Evolutionary conservation across 2,329 filamentous ascomycete species (phyloP).

Genomic region (Stagonosporopsis cucurbitacearum): DNA sequence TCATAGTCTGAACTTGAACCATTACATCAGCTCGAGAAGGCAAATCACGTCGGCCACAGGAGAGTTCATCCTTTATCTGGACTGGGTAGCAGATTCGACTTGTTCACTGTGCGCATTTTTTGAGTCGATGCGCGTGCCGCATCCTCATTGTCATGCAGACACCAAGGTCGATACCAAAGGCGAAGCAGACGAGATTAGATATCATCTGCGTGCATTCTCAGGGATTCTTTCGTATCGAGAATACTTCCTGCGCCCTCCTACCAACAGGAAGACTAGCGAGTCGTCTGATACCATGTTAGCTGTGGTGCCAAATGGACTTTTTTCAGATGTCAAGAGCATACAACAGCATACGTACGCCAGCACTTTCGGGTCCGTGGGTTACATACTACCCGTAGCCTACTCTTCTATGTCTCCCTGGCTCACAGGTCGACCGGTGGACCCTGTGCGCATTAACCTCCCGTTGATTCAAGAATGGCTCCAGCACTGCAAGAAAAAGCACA

Average conservation of each 20-base stretch:
- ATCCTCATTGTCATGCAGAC: too few species aligned
- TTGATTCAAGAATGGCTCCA: slow-evolving; percentile 1
- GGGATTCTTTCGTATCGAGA: not conserved
- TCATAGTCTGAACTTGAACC: not conserved
- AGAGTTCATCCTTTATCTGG: not conserved
- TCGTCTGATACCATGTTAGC: slow-evolving; percentile 1
- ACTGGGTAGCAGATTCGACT: not conserved
- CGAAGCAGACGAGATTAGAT: not conserved
- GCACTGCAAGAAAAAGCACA: slow-evolving; percentile 3
- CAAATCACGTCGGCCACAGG: not conserved
- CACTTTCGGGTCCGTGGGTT: not conserved
- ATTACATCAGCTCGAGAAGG: not conserved
- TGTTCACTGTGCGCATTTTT: not conserved
- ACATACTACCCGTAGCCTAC: slow-evolving; percentile 3
- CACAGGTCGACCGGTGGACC: not conserved
- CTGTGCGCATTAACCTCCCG: not conserved
- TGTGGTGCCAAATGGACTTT: not conserved
- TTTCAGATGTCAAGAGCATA: not conserved
- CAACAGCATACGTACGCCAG: not conserved
- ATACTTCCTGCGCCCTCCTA: not conserved
- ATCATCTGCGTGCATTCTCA: not conserved
- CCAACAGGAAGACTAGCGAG: not conserved
- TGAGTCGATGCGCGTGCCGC: not conserved
- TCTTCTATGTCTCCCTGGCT: slow-evolving; percentile 1
- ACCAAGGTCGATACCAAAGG: too few species aligned